Evolutionary conservation across 2,329 filamentous ascomycete species (phyloP), one percentile per base, ranked within the genome.

Genomic region (Fusarium dlaminii): DNA sequence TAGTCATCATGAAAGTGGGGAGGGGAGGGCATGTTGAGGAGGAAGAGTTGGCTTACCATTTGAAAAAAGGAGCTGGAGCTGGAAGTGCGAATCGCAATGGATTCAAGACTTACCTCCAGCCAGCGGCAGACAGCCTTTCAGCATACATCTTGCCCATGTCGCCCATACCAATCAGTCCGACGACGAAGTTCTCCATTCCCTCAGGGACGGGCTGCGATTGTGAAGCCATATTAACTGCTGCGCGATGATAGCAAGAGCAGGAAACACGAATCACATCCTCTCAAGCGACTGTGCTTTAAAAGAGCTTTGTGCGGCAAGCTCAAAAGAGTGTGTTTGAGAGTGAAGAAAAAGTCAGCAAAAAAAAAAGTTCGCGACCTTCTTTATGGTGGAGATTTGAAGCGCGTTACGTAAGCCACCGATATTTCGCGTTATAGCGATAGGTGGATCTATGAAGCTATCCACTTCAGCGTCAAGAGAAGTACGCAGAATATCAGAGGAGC

Each of bases 111-210:
- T 78, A 98, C 96, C 94, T 98, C 96, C 96, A 99, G 80, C 96
- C 96, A 81, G 96, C 96, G 81, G 90, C 90, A 83, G 94, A 95
- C 79, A 99, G 90, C 81, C 91, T 91, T 80, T 93, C 91, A 80
- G 96, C 94, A 84, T 99, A 99, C 94, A 99, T 97, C 89, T 93
- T 97, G 80, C 96, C 96, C 96, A 99, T 99, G 80, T 98, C 96
- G 75, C 96, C 96, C 95, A 99, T 98, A 70, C 96, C 96, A 82
- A 99, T 99, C 80, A 99, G 93, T 76, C 96, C 96, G 76, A 99
- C 90, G 72, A 92, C 90, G 81, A 94, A 94, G 80, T 89, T 87
- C 77, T 92, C 90, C 91, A 90, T 90, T 74, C 80, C 85, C 20
- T 79, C 69, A 24, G 85, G 84, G 71, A 84, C 68, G 51, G 76